phyloP scores from a whole-genome alignment of 2,329 filamentous ascomycete species.

The Fonsecaea pugnacius region DNA sequence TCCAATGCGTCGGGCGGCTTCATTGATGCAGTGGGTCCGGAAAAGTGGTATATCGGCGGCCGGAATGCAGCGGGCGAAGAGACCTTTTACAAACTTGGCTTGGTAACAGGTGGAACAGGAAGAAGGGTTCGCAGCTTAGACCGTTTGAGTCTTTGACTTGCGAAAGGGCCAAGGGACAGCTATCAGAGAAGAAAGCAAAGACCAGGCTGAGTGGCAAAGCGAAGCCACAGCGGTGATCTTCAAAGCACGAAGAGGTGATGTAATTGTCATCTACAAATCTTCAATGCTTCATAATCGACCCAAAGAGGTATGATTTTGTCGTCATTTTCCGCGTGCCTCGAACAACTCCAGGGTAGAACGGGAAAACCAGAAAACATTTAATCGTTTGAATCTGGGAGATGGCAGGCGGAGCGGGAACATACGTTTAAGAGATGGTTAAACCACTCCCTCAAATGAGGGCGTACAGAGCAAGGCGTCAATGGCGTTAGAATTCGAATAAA shows the following conservation, averaged over 20 bases:
- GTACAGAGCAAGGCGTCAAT: constrained; percentile 1
- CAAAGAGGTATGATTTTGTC: not conserved
- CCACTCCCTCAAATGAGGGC: not conserved
- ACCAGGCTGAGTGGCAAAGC: not conserved
- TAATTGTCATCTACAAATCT: not conserved
- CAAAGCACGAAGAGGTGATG: not conserved
- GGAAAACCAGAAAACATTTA: not conserved
- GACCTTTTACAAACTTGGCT: constrained; percentile 53
- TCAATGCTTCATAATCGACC: not conserved
- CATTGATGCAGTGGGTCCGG: constrained; percentile 51
- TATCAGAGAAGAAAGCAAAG: not conserved
- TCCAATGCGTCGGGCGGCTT: constrained; percentile 54
- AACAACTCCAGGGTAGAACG: not conserved
- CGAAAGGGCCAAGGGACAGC: not conserved
- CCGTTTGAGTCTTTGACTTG: constrained; percentile 53
- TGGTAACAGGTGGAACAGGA: constrained; percentile 52
- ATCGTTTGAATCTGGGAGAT: not conserved
- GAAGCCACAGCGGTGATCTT: not conserved
- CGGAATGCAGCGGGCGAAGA: constrained; percentile 54
- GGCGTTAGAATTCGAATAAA: not conserved
- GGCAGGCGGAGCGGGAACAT: not conserved
- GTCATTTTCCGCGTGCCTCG: not conserved
- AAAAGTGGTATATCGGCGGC: constrained; percentile 59
- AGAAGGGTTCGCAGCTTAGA: constrained; percentile 54
- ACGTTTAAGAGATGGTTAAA: constrained; percentile 23